Base-by-base conservation (phyloP, 2,329 filamentous ascomycete species). In the Aspergillus sp. region DNA sequence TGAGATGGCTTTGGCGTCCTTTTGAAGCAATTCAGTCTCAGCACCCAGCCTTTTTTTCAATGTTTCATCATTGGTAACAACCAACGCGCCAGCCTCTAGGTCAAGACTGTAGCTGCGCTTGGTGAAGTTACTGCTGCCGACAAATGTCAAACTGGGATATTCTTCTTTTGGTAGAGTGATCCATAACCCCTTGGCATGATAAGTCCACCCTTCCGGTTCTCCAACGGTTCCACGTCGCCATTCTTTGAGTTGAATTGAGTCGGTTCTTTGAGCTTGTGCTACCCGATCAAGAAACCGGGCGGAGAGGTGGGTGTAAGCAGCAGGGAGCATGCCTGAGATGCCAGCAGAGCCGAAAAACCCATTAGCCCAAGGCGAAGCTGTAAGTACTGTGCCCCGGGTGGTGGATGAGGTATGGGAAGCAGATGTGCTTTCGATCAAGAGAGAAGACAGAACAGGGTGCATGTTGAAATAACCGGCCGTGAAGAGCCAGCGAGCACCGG, bases 401-500 rank as follows among this genome's bases (percentile, higher is more conserved):
- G 62, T 62, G 7, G 60, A 59, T 5, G 58, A 44, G 19, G 54
- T 51, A 26, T 60, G 44, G 2, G 57, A 50, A 26, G 59, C 51
- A n/a, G 70, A 66, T 1, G 82, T 78, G 0, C 88, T 90, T 6
- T 77, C 74, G 29, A 98, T 81, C 0, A 98, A 75, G 1, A 95
- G 78, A 33, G 83, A 79, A 2, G 88, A 90, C 13, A 97, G 79
- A 4, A 84, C 82, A 0, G 90, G 86, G 6, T 90, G 90, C 44
- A 95, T 95, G 71, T 98, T 98, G 73, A 98, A 98, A 71, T 98
- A 98, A 41, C 93, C 93, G 0, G 93, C 93, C 1, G 93, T 97
- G 65, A 98, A 97, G 0, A 89, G 93, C 93, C 93, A 98, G 10
- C 82, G 85, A 0, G 86, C 87, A 30, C 80, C 77, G 7, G 75